Evolutionary conservation across 495 filamentous ascomycete species (phyloP).

Genomic region (Talaromyces borbonicus): DNA sequence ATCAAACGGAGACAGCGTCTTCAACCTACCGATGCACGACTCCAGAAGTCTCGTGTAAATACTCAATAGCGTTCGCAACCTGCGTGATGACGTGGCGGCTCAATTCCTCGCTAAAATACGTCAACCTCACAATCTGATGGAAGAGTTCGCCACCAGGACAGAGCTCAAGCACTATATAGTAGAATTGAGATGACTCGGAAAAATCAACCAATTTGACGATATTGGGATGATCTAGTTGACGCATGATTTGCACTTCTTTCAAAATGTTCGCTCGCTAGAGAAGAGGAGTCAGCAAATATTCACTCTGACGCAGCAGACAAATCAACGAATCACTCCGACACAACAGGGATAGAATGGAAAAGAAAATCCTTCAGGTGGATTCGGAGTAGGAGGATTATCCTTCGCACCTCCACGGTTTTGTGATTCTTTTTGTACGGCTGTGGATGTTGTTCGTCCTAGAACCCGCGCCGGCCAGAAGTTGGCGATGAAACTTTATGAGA

Average conservation of each 20-base stretch:
- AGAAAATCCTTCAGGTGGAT: constrained; percentile 24
- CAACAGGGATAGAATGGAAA: constrained; percentile 12
- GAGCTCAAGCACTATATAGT: constrained; percentile 93
- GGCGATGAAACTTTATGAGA: constrained; percentile 16
- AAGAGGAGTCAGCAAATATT: constrained; percentile 5
- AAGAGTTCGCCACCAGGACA: constrained; percentile 94
- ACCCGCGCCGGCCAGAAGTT: constrained; percentile 25
- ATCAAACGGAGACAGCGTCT: not conserved
- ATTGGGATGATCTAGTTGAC: constrained; percentile 88
- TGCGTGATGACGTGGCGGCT: constrained; percentile 90
- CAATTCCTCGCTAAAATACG: constrained; percentile 95
- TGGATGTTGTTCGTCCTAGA: constrained; percentile 80
- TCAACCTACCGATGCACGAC: constrained; percentile 85
- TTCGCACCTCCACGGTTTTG: constrained; percentile 97
- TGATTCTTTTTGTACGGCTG: constrained; percentile 89
- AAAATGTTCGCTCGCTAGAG: constrained; percentile 86
- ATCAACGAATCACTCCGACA: constrained; percentile 1
- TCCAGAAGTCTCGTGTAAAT: constrained; percentile 87
- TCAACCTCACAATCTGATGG: constrained; percentile 96
- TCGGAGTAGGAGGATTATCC: constrained; percentile 25
- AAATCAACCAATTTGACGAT: constrained; percentile 90
- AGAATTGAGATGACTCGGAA: constrained; percentile 87
- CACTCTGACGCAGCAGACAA: constrained; percentile 7
- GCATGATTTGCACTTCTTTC: constrained; percentile 99
- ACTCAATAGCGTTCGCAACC: constrained; percentile 86